phyloP scores from a whole-genome alignment of 1,139 yeast genomes.

The Fermentozyma sake region DNA sequence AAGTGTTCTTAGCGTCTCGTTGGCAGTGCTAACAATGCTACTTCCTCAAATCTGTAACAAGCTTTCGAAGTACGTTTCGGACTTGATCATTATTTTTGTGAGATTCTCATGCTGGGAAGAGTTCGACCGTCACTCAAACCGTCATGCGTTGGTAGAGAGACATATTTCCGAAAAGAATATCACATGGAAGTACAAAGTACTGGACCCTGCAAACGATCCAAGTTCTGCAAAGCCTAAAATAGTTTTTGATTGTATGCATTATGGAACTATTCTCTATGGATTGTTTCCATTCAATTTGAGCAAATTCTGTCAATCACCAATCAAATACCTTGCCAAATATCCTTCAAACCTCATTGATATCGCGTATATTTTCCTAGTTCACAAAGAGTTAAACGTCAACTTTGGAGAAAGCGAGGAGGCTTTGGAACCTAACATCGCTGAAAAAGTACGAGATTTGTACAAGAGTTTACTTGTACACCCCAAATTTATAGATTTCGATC shows the following conservation, averaged over 20 bases:
- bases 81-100: constrained; percentile 42
- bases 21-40: constrained; percentile 47
- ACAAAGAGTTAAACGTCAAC: constrained; percentile 3
- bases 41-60: constrained; percentile 47
- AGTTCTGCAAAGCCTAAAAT: neutral
- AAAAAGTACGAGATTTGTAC: constrained; percentile 10
- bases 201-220: constrained; percentile 2
- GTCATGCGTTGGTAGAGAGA: constrained; percentile 2
- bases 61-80: constrained; percentile 33
- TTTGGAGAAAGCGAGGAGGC: constrained; percentile 8
- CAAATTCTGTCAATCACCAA: constrained; percentile 41
- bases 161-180: constrained; percentile 1
- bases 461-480: constrained; percentile 45
- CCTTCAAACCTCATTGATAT: constrained; percentile 10
- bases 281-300: constrained; percentile 53
- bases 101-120: constrained; percentile 35
- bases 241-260: constrained; percentile 16
- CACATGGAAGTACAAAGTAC: constrained; percentile 2
- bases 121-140: constrained; percentile 5
- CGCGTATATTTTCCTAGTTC: constrained; percentile 5
- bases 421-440: constrained; percentile 6
- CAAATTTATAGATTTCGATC: constrained; percentile 28
- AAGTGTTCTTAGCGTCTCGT: constrained; percentile 36
- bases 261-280: constrained; percentile 51
- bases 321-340: constrained; percentile 11